These are phyloP conservation scores for Fraxinus floribunda DNA, from an alignment of 305 asterid species.

Conservation along the genomic window DNA sequence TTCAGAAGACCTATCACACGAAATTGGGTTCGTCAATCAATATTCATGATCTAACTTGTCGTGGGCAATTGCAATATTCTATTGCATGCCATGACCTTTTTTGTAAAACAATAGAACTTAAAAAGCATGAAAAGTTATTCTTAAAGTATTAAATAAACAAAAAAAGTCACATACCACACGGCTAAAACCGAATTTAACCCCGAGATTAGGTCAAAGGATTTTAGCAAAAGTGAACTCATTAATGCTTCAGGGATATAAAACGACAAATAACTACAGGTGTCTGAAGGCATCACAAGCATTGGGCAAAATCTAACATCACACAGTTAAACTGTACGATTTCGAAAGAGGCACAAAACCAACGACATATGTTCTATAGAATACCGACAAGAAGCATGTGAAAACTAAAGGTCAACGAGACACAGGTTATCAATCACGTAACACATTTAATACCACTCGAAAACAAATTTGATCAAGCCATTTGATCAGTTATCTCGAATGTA, in stretches of 20 bases:
- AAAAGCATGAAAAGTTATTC: constrained; percentile 10
- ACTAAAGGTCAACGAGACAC: not conserved
- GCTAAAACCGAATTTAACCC: not conserved
- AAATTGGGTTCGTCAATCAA: not conserved
- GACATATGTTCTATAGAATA: not conserved
- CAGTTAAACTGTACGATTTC: not conserved
- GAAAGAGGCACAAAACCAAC: not conserved
- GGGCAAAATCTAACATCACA: not conserved
- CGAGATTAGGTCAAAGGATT: not conserved
- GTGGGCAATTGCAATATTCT: not conserved
- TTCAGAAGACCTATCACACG: constrained; percentile 25
- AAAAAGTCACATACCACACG: not conserved
- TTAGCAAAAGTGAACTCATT: not conserved
- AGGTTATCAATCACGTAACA: not conserved
- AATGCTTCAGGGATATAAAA: constrained; percentile 3
- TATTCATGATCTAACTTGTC: not conserved
- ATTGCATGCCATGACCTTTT: not conserved
- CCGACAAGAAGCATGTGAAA: no score
- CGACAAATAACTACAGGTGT: not conserved
- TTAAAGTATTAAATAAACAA: not conserved
- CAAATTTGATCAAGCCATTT: not conserved
- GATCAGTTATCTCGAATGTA: not conserved
- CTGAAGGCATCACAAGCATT: not conserved
- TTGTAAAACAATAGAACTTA: constrained; percentile 3
- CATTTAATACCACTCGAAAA: not conserved